These are phyloP conservation scores for Daldinia grandis DNA, from an alignment of 495 filamentous ascomycete species.

Conservation along the genomic window DNA sequence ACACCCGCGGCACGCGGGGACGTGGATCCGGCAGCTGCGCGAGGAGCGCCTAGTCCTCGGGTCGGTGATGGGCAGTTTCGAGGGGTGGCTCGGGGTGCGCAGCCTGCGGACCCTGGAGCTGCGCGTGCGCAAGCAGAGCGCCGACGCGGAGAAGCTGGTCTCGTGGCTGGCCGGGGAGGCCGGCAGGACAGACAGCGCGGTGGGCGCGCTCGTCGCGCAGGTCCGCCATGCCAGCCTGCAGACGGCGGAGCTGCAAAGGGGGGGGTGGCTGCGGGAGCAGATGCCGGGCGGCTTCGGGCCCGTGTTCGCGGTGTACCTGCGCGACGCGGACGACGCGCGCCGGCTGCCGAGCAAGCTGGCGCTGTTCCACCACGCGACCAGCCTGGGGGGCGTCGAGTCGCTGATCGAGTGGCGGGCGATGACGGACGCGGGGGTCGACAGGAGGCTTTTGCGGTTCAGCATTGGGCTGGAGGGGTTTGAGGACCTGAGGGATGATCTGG, in stretches of 20 bases:
- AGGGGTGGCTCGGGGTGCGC: constrained; percentile 89
- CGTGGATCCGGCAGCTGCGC: constrained; percentile 64
- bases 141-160: constrained; percentile 72
- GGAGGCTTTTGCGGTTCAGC: constrained; percentile 78
- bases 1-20: constrained; percentile 62
- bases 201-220: constrained; percentile 62
- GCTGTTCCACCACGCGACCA: constrained; percentile 94
- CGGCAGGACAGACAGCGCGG: constrained; percentile 47
- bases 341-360: constrained; percentile 77
- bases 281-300: constrained; percentile 93
- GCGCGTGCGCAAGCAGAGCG: constrained; percentile 76
- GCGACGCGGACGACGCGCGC: constrained; percentile 66
- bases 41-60: constrained; percentile 78
- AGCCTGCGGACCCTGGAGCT: constrained; percentile 88
- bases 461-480: constrained; percentile 88
- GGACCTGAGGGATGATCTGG: constrained; percentile 80
- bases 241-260: constrained; percentile 60
- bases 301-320: constrained; percentile 80
- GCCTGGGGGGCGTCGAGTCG: constrained; percentile 91
- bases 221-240: constrained; percentile 84
- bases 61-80: constrained; percentile 86
- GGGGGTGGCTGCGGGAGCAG: constrained; percentile 79
- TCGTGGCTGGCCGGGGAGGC: constrained; percentile 69
- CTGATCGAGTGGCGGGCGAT: constrained; percentile 91
- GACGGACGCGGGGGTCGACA: constrained; percentile 79